These are phyloP conservation scores for Tolypocladium cylindrosporum DNA, from an alignment of 2,329 filamentous ascomycete species.

Conservation along the genomic window DNA sequence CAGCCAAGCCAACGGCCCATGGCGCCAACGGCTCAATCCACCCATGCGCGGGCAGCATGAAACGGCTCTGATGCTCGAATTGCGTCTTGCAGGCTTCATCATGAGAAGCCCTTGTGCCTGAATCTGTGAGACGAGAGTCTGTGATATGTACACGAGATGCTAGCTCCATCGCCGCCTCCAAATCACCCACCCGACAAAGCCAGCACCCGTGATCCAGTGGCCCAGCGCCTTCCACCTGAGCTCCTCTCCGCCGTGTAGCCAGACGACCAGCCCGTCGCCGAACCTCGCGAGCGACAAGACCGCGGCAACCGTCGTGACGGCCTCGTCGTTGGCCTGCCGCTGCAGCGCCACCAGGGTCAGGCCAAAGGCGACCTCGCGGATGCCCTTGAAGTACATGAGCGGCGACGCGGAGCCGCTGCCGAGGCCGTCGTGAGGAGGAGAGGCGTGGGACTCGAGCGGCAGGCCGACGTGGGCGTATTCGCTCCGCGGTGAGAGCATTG, in stretches of 20 bases:
- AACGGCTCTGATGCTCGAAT: too few relatives aligned
- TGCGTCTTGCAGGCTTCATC: too few relatives aligned
- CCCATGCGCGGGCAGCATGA: background rate
- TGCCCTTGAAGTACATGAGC: constrained; percentile 24
- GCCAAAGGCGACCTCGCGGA: constrained; percentile 22
- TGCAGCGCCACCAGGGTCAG: constrained; percentile 17
- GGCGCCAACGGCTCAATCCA: background rate
- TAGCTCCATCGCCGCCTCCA: constrained; percentile 8
- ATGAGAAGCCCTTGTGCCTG: too few relatives aligned
- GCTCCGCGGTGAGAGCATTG: background rate
- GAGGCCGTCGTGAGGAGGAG: background rate
- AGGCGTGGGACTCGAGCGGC: background rate
- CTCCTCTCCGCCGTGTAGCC: constrained; percentile 16
- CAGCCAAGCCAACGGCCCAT: too few relatives aligned
- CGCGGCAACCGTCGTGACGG: constrained; percentile 17
- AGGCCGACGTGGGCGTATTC: background rate
- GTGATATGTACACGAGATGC: too few relatives aligned
- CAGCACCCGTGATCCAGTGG: constrained; percentile 15
- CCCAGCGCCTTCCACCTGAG: constrained; percentile 12
- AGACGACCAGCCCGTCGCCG: constrained; percentile 21
- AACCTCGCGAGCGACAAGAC: constrained; percentile 19
- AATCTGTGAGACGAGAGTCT: too few relatives aligned
- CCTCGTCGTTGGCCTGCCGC: constrained; percentile 15
- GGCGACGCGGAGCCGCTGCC: constrained; percentile 12
- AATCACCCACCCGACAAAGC: constrained; percentile 15